Evolutionary conservation across 2,329 filamentous ascomycete genomes (phyloP).

Genomic region (Sarocladium oryzae): DNA sequence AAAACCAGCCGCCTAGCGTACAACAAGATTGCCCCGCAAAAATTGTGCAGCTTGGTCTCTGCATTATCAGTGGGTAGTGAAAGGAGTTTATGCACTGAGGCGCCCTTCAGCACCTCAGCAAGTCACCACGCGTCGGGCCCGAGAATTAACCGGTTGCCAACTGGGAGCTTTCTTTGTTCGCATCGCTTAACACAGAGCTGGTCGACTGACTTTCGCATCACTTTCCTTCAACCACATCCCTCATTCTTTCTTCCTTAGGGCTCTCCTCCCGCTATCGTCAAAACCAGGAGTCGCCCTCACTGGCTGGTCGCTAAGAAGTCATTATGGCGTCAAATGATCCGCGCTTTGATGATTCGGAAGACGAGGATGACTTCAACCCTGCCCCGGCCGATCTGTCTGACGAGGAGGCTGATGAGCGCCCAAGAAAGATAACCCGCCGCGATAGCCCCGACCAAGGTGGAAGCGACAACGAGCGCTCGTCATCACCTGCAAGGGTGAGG

Average conservation of each 20-base stretch:
- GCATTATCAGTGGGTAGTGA: too few species aligned
- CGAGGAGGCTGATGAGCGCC: conserved; percentile 34
- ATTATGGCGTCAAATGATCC: conserved; percentile 43
- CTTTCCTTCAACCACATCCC: neutral
- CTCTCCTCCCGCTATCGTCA: neutral
- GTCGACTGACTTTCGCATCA: neutral
- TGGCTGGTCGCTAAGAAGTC: neutral
- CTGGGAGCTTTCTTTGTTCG: conserved; percentile 10
- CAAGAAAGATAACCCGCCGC: conserved; percentile 2
- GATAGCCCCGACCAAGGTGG: conserved; percentile 23
- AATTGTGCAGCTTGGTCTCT: too few species aligned
- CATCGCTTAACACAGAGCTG: neutral
- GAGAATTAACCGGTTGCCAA: conserved; percentile 6
- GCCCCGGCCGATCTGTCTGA: conserved; percentile 68
- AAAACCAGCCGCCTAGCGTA: neutral
- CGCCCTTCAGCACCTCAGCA: too few species aligned
- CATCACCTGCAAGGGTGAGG: conserved; percentile 13
- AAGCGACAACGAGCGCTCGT: conserved; percentile 35
- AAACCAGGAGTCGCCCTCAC: neutral
- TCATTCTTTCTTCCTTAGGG: neutral
- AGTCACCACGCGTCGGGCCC: conserved; percentile 1
- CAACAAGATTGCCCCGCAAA: too few species aligned
- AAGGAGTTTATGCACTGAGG: too few species aligned
- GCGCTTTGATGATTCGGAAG: conserved; percentile 58
- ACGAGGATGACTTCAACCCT: conserved; percentile 88